These are phyloP conservation scores for Fusarium mangiferae DNA, from an alignment of 2,329 filamentous ascomycete genomes.

Conservation along the genomic window DNA sequence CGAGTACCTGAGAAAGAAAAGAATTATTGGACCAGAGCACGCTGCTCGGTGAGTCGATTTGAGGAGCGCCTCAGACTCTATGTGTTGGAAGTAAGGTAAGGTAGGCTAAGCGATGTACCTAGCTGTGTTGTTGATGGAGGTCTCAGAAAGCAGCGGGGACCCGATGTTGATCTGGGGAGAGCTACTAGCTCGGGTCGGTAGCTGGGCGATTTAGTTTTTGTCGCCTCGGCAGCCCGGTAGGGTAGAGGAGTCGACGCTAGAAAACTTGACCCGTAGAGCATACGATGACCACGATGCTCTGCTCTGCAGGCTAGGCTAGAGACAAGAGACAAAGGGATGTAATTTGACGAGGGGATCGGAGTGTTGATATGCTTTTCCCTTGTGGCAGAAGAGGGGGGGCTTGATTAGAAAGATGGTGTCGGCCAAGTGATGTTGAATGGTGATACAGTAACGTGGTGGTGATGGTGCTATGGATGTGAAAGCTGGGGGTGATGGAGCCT, in stretches of 20 bases:
- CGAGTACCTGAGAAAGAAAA: neutral
- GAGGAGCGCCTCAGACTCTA: slow-evolving; percentile 13
- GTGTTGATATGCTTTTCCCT: slow-evolving; percentile 41
- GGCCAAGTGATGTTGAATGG: slow-evolving; percentile 25
- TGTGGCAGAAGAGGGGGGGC: slow-evolving; percentile 17
- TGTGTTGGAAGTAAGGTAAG: neutral
- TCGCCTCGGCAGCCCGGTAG: slow-evolving; percentile 33
- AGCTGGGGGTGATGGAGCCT: slow-evolving; percentile 16
- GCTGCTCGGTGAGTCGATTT: slow-evolving; percentile 1
- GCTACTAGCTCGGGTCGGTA: slow-evolving; percentile 35
- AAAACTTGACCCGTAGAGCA: slow-evolving; percentile 28
- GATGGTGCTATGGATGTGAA: neutral
- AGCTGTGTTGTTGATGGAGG: slow-evolving; percentile 9
- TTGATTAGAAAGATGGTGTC: slow-evolving; percentile 31
- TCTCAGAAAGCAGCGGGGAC: slow-evolving; percentile 26
- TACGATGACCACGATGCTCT: slow-evolving; percentile 19
- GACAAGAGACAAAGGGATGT: slow-evolving; percentile 1
- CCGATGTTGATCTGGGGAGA: slow-evolving; percentile 41
- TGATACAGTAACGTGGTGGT: slow-evolving; percentile 20
- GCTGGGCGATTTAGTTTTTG: slow-evolving; percentile 35
- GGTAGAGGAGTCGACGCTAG: slow-evolving; percentile 32
- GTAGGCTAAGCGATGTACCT: neutral
- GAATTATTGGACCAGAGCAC: slow-evolving; percentile 4
- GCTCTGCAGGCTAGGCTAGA: slow-evolving; percentile 3
- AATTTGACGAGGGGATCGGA: slow-evolving; percentile 16